A percentile compares a stretch with the other conserved stretches of the same genome.
Evolutionary conservation across 2,329 filamentous ascomycete genomes (phyloP).

Genomic region (Pseudodiploospora longispora): DNA sequence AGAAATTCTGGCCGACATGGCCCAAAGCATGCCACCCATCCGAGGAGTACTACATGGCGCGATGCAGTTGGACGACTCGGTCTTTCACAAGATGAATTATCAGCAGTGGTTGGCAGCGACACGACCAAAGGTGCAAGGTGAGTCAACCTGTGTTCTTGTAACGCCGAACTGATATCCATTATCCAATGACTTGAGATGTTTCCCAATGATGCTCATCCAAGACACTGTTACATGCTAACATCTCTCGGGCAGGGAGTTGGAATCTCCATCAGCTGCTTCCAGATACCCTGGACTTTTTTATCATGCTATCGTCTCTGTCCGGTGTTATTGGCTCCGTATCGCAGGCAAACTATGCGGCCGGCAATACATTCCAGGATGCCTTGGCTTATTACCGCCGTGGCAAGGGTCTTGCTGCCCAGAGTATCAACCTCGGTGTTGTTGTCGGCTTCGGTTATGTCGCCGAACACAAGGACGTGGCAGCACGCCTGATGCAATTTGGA

Average conservation of each 20-base stretch:
- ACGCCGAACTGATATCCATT: no score
- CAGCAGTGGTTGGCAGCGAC: slow-evolving; percentile 15
- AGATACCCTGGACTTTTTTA: slow-evolving; percentile 27
- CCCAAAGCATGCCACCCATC: slow-evolving; percentile 12
- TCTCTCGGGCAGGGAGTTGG: slow-evolving; percentile 18
- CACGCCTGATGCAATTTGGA: no score
- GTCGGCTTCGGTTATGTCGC: slow-evolving; percentile 17
- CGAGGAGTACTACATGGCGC: slow-evolving; percentile 15
- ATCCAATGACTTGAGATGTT: no score
- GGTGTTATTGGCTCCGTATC: slow-evolving; percentile 24
- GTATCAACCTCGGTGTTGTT: slow-evolving; percentile 4
- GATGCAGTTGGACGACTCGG: slow-evolving; percentile 16
- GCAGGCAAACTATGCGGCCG: slow-evolving; percentile 30
- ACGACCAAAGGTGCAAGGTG: slow-evolving; percentile 26
- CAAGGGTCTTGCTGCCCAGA: not conserved
- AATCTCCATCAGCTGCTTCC: slow-evolving; percentile 16
- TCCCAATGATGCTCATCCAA: no score
- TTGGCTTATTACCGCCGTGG: slow-evolving; percentile 10
- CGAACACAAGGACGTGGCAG: no score
- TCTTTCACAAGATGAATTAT: slow-evolving; percentile 23
- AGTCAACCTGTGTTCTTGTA: no score
- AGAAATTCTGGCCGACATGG: not conserved
- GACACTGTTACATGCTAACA: slow-evolving; percentile 20
- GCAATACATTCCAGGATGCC: slow-evolving; percentile 20
- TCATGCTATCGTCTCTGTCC: slow-evolving; percentile 24